Base-by-base conservation (phyloP, 2,329 filamentous ascomycete genomes). In the Biscogniauxia mediterranea region DNA sequence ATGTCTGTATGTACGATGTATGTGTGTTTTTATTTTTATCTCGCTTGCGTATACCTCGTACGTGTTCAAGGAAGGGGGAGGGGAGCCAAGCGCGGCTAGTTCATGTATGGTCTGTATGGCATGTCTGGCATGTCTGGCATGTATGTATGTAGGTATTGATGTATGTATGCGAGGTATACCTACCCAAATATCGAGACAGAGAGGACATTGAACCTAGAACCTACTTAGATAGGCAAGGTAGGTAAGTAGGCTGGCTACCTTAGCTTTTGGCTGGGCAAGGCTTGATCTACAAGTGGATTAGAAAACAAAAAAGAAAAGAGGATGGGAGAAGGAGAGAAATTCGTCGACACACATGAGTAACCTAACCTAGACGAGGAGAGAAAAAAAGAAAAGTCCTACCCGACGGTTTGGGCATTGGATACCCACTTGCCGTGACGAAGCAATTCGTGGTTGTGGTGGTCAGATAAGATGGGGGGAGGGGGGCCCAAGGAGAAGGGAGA, bases 361-460 rank as follows among this genome's bases (percentile, higher is more conserved):
- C 4, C 4, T 4, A 28, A 8, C 28, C 7, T 8, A 32, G 28
- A 23, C 7, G 28, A 32, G 28, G 28, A 13, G 11, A 32, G 28
- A 13, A 13, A 9, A 13, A 32, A 32, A 32, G 28, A 46, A 46
- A 46, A 6, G 38, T 46, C 9, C 50, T 52, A 52, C 50, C 50
- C 50, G 50, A 52, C 50, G 19, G 50, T 25, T 52, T 25, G 50
- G 50, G 50, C 50, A 52, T 52, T 54, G 52, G 54, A 55, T 42
- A 55, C 54, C 32, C 38, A 46, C 17, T 46, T 52, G 50, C 19
- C 50, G 50, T 25, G 50, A 52, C 8, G 19, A 17, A 21, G 17
- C 7, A 13, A 19, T 1, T 25, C 15, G 4, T 21, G 50, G 17
- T 25, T 25, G 4, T 21, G 50, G 19, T 52, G 19, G 50, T 52